Evolutionary conservation across 2,329 filamentous ascomycete genomes (phyloP).

Genomic region (Zymoseptoria tritici): DNA sequence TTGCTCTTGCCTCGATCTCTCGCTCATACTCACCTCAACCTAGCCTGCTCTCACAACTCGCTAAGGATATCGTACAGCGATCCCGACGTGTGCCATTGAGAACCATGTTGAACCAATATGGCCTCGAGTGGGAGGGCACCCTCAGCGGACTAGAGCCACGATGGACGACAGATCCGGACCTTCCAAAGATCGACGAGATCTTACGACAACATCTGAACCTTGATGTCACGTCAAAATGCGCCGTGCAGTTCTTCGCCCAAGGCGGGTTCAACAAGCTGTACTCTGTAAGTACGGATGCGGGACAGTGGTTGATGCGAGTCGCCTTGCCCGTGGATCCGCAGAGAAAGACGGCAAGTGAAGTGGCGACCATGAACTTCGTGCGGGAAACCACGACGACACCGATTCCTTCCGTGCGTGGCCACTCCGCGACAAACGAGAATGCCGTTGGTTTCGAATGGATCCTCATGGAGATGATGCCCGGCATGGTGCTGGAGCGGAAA

Average conservation of each 20-base stretch:
- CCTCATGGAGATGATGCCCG: conserved; percentile 7
- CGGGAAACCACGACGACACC: conserved; percentile 1
- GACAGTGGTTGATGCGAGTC: neutral
- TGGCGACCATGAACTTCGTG: conserved; percentile 9
- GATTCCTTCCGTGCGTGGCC: conserved; percentile 1
- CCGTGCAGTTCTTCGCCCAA: neutral
- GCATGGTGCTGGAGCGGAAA: neutral
- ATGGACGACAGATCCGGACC: neutral
- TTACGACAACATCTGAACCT: neutral
- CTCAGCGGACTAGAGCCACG: neutral
- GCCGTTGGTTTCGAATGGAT: conserved; percentile 3
- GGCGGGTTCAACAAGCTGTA: neutral
- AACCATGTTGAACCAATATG: neutral
- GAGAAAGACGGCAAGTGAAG: conserved; percentile 6
- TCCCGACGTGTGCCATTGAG: neutral
- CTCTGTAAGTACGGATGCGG: neutral
- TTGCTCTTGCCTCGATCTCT: neutral
- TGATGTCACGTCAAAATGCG: neutral
- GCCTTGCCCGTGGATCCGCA: neutral
- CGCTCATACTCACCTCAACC: neutral
- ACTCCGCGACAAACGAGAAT: conserved; percentile 6
- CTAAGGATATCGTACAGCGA: neutral
- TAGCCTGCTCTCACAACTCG: neutral
- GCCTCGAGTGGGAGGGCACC: neutral
- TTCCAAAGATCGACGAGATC: neutral